Base-by-base conservation (phyloP, 1,284 basidiomycete genomes). In the Ustilago xerochloae region DNA sequence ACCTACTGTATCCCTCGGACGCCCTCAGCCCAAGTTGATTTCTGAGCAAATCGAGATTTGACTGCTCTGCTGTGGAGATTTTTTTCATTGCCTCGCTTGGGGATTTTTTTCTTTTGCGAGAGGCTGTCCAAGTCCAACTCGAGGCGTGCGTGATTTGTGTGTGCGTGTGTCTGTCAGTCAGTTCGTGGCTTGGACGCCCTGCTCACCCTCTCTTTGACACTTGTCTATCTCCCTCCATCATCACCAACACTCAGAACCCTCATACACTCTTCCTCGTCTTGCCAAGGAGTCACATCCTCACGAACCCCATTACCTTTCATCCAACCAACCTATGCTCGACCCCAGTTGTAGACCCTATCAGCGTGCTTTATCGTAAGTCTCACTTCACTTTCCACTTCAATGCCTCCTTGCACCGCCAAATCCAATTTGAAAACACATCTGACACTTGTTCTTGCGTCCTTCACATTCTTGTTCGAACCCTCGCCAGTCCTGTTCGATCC, bases 321-420 rank as follows among this genome's bases (percentile, higher is more conserved):
- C 22, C 33, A 63, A 26, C 48, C 51, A 76, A 75, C 77, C 54
- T 79, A 80, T 80, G 78, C 72, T 80, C 51, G 77, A 80, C 56
- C 78, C 78, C 57, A 75, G 68, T 77, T 71, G 65, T 80, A 77
- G 74, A 71, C 63, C 63, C 63, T 80, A 67, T 65, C 61, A 57
- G 32, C 70, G 58, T 63, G 73, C 68, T 63, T 64, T 55, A 65
- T 63, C 69, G 67, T 65, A 58, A 74, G 71, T 74, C 1, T 29
- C 39, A 16, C 16, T 16, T 32, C 29, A n/a, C 18, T n/a, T 51
- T n/a, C 16, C 3, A 13, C n/a, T 18, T 28, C 50, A 2, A 18
- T n/a, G n/a, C n/a, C n/a, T n/a, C n/a, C n/a, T n/a, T n/a, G n/a
- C n/a, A n/a, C n/a, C n/a, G n/a, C n/a, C n/a, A n/a, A 9, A n/a